Percentiles rank a stretch among this genome's conserved stretches.
These are phyloP conservation scores for Pseudogymnoascus sp. DNA, from an alignment of 2,329 filamentous ascomycete genomes.

Conservation along the genomic window DNA sequence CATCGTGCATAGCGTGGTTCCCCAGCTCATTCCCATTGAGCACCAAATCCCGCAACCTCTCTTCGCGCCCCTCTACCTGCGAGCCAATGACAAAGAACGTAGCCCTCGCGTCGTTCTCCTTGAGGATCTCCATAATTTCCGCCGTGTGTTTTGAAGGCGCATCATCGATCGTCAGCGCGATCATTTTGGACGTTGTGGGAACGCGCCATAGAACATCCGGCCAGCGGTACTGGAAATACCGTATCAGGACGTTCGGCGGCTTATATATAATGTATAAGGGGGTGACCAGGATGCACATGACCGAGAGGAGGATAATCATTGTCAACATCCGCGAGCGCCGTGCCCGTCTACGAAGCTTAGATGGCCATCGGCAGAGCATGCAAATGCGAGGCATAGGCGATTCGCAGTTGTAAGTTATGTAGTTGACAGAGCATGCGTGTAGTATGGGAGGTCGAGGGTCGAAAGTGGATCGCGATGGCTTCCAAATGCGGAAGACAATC, in stretches of 20 bases:
- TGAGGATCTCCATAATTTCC: constrained; percentile 62
- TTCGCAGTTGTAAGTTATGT: not conserved
- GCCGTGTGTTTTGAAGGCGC: constrained; percentile 65
- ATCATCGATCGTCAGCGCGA: constrained; percentile 84
- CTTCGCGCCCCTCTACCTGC: constrained; percentile 54
- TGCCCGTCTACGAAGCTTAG: not conserved
- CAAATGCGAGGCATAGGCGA: constrained; percentile 5
- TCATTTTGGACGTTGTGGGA: constrained; percentile 48
- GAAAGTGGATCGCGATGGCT: not conserved
- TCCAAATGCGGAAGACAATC: not conserved
- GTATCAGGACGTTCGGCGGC: constrained; percentile 64
- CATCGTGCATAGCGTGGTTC: constrained; percentile 87
- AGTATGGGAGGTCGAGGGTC: not conserved
- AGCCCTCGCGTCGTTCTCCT: constrained; percentile 58
- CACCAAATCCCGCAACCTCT: constrained; percentile 50
- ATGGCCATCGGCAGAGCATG: constrained; percentile 6
- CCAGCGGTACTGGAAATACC: constrained; percentile 62
- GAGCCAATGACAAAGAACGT: constrained; percentile 86
- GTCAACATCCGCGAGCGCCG: constrained; percentile 4
- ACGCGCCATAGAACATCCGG: constrained; percentile 75
- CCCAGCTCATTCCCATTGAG: constrained; percentile 62
- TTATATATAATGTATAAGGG: constrained; percentile 65
- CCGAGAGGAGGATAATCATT: not conserved
- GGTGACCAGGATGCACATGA: constrained; percentile 1
- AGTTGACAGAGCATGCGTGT: not conserved